Conservation (phyloP, 108 stramenopile genomes). For the Skeletonema menzelii region DNA sequence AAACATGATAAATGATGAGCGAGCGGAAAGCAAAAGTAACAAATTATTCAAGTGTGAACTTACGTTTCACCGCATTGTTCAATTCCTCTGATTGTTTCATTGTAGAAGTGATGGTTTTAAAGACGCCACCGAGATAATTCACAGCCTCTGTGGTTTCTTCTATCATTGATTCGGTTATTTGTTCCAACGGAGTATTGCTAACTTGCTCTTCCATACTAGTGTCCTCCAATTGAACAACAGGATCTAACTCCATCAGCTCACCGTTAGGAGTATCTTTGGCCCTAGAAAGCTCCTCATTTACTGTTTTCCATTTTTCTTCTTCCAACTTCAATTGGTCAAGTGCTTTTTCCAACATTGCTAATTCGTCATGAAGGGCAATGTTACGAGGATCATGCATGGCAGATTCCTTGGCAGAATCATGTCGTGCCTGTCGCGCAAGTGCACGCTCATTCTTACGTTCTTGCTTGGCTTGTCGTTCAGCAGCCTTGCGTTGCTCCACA, state of each 20-base stretch:
- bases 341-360: slow-evolving; percentile 34
- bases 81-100: slow-evolving; percentile 47
- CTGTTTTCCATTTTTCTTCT: slow-evolving; percentile 39
- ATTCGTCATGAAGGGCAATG: slow-evolving; percentile 43
- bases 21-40: too few species aligned
- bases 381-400: slow-evolving; percentile 40
- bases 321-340: slow-evolving; percentile 46
- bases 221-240: background rate
- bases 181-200: slow-evolving; percentile 17
- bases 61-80: background rate
- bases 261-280: background rate
- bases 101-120: slow-evolving; percentile 30
- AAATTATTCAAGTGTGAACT: too few species aligned
- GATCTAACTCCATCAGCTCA: slow-evolving; percentile 40
- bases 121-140: slow-evolving; percentile 35
- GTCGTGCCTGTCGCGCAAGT: slow-evolving; percentile 10
- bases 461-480: slow-evolving; percentile 7
- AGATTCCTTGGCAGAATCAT: slow-evolving; percentile 22
- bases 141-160: slow-evolving; percentile 43
- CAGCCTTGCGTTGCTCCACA: slow-evolving; percentile 14
- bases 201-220: background rate
- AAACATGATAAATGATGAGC: too few species aligned
- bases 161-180: slow-evolving; percentile 20
- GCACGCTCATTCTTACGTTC: slow-evolving; percentile 33
- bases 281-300: slow-evolving; percentile 23